Evolutionary conservation across 2,329 filamentous ascomycete genomes (phyloP).

Genomic region (Chalaropsis ovoidea): DNA sequence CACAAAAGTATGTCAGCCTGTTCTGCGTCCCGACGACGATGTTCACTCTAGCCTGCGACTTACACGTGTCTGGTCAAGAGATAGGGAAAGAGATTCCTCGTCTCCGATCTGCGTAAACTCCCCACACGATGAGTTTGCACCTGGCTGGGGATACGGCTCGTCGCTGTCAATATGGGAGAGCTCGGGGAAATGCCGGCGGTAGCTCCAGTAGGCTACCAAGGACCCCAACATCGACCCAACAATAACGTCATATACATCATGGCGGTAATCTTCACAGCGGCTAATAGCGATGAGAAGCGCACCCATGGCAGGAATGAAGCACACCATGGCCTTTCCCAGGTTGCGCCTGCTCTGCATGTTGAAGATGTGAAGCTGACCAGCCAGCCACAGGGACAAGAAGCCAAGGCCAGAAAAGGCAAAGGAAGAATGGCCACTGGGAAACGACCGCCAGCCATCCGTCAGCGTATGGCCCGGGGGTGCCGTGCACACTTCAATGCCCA

Average conservation of each 20-base stretch:
- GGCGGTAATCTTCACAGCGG: slow-evolving; percentile 58
- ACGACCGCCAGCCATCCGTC: slow-evolving; percentile 76
- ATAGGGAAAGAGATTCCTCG: slow-evolving; percentile 41
- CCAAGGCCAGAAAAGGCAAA: slow-evolving; percentile 72
- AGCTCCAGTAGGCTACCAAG: slow-evolving; percentile 54
- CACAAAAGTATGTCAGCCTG: neutral
- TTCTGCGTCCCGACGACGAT: neutral
- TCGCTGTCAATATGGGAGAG: slow-evolving; percentile 45
- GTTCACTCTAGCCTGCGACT: slow-evolving; percentile 30
- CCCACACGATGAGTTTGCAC: slow-evolving; percentile 31
- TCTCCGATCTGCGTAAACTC: slow-evolving; percentile 41
- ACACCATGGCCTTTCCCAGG: slow-evolving; percentile 47
- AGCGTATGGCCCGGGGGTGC: slow-evolving; percentile 57
- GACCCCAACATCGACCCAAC: slow-evolving; percentile 52
- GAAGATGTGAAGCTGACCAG: slow-evolving; percentile 55
- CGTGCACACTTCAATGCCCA: slow-evolving; percentile 62
- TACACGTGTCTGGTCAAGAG: slow-evolving; percentile 31
- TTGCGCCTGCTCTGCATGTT: slow-evolving; percentile 39
- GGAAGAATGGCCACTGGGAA: slow-evolving; percentile 69
- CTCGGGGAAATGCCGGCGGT: slow-evolving; percentile 53
- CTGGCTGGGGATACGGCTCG: slow-evolving; percentile 46
- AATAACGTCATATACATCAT: slow-evolving; percentile 60
- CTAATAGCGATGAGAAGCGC: slow-evolving; percentile 60
- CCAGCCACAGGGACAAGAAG: slow-evolving; percentile 60
- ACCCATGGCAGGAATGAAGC: slow-evolving; percentile 49